Conservation (phyloP, 768 basidiomycete genomes). For the Mycena vulgaris region DNA sequence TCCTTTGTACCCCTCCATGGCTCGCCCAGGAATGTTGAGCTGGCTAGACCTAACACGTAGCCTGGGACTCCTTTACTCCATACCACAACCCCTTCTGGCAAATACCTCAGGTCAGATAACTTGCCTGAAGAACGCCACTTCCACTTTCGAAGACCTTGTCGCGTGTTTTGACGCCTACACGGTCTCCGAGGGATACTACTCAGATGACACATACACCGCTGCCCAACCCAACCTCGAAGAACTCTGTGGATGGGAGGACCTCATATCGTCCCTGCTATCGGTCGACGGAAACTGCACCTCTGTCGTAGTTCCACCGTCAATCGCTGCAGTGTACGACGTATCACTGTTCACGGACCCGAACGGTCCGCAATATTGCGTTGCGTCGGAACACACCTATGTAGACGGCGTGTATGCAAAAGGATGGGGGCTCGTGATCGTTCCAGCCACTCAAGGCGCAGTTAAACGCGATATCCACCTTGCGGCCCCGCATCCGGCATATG, state of each 20-base stretch:
- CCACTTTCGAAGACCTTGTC: conserved; percentile 43
- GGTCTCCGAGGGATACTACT: conserved; percentile 47
- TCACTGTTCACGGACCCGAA: conserved; percentile 44
- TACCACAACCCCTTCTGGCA: background rate
- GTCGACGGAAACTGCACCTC: conserved; percentile 51
- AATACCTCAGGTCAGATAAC: conserved; percentile 21
- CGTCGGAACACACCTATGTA: conserved; percentile 44
- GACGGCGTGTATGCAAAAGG: conserved; percentile 47
- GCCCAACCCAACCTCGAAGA: conserved; percentile 51
- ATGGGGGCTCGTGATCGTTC: conserved; percentile 56
- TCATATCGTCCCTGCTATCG: conserved; percentile 45
- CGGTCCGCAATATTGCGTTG: conserved; percentile 50
- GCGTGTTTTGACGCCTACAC: conserved; percentile 52
- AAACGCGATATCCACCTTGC: conserved; percentile 57
- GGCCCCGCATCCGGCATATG: conserved; percentile 62
- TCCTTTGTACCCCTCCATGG: no score
- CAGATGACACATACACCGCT: conserved; percentile 45
- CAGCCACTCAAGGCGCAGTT: conserved; percentile 42
- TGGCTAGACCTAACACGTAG: conserved; percentile 1
- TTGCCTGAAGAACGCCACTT: conserved; percentile 22
- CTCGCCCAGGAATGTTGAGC: conserved; percentile 18
- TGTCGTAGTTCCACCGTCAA: conserved; percentile 44
- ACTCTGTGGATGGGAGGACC: conserved; percentile 47
- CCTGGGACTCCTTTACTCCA: background rate
- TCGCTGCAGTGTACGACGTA: conserved; percentile 47